Percentiles rank a stretch among this genome's conserved stretches.
Evolutionary conservation across 345 rosid species (phyloP).

Genomic region (Eucalyptus fibrosa): DNA sequence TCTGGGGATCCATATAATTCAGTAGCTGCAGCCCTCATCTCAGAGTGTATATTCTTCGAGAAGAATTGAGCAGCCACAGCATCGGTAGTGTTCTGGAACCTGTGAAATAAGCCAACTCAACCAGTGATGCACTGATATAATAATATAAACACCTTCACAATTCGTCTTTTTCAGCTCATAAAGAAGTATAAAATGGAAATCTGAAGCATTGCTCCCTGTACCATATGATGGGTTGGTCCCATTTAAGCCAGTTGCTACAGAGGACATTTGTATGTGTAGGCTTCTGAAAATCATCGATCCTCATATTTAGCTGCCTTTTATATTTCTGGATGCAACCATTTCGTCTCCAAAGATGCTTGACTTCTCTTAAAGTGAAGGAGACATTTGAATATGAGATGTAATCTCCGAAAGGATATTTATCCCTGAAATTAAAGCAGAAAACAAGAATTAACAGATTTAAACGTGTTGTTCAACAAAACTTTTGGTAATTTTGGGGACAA

Average conservation of each 20-base stretch:
- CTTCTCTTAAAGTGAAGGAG: constrained; percentile 67
- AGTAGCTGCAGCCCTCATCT: constrained; percentile 66
- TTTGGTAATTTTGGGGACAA: neutral
- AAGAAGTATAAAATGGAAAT: neutral
- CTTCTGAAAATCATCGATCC: constrained; percentile 90
- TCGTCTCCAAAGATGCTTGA: constrained; percentile 84
- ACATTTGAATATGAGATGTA: constrained; percentile 66
- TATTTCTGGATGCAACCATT: constrained; percentile 56
- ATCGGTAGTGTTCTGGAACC: constrained; percentile 96
- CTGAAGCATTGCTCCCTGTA: neutral
- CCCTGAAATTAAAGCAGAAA: constrained; percentile 35
- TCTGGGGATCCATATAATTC: constrained; percentile 65
- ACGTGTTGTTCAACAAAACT: neutral
- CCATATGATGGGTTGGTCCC: constrained; percentile 89
- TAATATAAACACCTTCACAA: neutral
- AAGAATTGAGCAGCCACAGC: constrained; percentile 93
- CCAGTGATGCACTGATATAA: neutral
- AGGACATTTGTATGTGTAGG: constrained; percentile 66
- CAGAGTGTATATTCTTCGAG: constrained; percentile 71
- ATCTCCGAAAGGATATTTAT: constrained; percentile 87
- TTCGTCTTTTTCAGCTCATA: neutral
- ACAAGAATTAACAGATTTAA: constrained; percentile 2
- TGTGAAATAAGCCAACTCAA: constrained; percentile 8
- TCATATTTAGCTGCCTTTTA: constrained; percentile 60
- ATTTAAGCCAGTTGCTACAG: constrained; percentile 89